A percentile compares a stretch with the other conserved stretches of the same genome.
Conservation (phyloP, 257 asterid genomes). For the Cinchona pubescens region DNA sequence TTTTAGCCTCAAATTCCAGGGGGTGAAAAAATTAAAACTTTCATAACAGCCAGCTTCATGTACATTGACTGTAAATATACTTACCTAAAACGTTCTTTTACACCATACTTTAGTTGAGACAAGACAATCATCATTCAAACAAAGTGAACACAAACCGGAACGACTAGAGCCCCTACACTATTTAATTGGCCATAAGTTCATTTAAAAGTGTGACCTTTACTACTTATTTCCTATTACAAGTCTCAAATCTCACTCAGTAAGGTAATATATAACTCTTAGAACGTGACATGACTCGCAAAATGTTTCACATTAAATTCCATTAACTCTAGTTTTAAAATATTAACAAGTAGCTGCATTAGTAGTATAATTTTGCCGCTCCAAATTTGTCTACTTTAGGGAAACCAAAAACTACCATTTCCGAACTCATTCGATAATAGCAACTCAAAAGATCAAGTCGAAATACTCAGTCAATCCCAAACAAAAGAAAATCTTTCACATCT, state of each 20-base stretch:
- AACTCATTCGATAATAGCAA: not conserved
- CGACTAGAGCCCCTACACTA: not conserved
- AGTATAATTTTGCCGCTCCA: not conserved
- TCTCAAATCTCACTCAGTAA: not conserved
- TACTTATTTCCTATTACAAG: not conserved
- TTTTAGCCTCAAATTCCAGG: slow-evolving; percentile 1
- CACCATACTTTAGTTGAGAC: not conserved
- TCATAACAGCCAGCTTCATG: too few species aligned
- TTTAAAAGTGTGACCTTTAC: not conserved
- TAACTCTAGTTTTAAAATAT: not conserved
- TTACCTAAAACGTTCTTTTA: not conserved
- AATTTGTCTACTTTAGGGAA: not conserved
- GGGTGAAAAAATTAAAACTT: not conserved
- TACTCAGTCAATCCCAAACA: not conserved
- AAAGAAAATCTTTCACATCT: too few species aligned
- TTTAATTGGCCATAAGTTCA: not conserved
- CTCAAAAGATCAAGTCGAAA: not conserved
- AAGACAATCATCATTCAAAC: not conserved
- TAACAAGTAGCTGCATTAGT: not conserved
- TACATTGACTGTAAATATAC: not conserved
- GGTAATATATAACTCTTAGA: not conserved
- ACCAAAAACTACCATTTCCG: not conserved
- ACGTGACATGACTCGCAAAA: not conserved
- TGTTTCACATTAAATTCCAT: not conserved
- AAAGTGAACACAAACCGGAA: not conserved